Conservation (phyloP, 1,284 basidiomycete genomes). For the Vanrija sp. region DNA sequence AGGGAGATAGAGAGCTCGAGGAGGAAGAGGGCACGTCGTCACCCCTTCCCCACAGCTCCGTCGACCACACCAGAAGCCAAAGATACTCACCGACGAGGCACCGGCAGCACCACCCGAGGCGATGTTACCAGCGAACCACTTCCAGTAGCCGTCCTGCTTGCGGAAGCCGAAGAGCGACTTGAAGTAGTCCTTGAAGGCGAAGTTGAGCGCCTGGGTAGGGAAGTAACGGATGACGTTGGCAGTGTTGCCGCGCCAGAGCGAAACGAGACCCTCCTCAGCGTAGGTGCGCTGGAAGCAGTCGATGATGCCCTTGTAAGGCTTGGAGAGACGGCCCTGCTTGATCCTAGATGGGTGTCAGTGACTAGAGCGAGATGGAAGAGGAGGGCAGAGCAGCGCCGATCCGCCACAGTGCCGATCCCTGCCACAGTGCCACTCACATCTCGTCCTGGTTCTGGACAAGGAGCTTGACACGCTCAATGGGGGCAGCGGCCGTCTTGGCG, state of each 20-base stretch:
- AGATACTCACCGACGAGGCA: constrained; percentile 82
- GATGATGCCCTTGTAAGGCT: constrained; percentile 86
- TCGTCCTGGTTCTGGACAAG: constrained; percentile 88
- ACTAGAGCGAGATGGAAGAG: neutral
- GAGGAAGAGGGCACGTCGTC: too few relatives aligned
- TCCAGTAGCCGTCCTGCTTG: constrained; percentile 84
- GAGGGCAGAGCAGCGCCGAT: neutral
- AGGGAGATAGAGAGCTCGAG: too few relatives aligned
- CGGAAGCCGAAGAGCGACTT: constrained; percentile 90
- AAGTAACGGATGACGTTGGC: constrained; percentile 98
- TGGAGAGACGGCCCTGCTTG: constrained; percentile 89
- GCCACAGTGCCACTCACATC: constrained; percentile 44
- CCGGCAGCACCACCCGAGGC: constrained; percentile 96
- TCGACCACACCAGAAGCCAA: too few relatives aligned
- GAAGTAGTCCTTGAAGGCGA: constrained; percentile 97
- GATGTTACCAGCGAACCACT: constrained; percentile 84
- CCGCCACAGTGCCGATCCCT: constrained; percentile 8
- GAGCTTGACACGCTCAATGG: constrained; percentile 98
- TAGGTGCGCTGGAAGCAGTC: constrained; percentile 88
- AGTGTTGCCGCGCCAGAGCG: constrained; percentile 93
- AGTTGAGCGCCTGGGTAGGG: constrained; percentile 94
- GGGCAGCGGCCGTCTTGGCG: constrained; percentile 94
- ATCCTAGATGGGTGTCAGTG: constrained; percentile 54
- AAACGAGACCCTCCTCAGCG: constrained; percentile 82
- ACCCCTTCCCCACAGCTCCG: too few relatives aligned